A percentile compares a stretch with the other conserved stretches of the same genome.
phyloP scores from a whole-genome alignment of 140 eudicot genomes.

The Anethum foeniculum region DNA sequence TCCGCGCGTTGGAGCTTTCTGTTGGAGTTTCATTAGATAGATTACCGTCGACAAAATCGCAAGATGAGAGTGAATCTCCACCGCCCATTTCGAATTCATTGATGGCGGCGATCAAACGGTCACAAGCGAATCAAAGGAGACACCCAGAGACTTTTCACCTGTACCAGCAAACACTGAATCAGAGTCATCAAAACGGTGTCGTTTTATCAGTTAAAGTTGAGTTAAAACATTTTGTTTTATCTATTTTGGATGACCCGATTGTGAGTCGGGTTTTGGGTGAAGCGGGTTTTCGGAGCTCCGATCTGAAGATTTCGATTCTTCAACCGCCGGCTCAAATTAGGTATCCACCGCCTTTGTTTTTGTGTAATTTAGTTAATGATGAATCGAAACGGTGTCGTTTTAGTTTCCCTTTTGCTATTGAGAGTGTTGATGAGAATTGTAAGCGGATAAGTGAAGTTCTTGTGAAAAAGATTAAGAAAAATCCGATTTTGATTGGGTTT shows the following conservation, averaged over 20 bases:
- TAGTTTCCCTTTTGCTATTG: slow-evolving; percentile 49
- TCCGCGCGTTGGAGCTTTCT: slow-evolving; percentile 83
- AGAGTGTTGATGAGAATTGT: slow-evolving; percentile 30
- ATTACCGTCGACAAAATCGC: slow-evolving; percentile 38
- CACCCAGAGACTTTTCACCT: slow-evolving; percentile 83
- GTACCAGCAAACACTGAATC: slow-evolving; percentile 41
- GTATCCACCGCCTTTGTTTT: slow-evolving; percentile 52
- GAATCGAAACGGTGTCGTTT: slow-evolving; percentile 25
- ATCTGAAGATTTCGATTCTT: slow-evolving; percentile 56
- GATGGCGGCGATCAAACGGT: slow-evolving; percentile 91
- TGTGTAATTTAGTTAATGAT: slow-evolving; percentile 38
- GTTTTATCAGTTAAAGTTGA: slow-evolving; percentile 62
- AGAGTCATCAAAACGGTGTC: slow-evolving; percentile 15
- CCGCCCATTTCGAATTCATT: slow-evolving; percentile 84
- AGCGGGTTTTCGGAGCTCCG: slow-evolving; percentile 81
- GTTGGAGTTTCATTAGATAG: slow-evolving; percentile 81
- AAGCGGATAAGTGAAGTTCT: slow-evolving; percentile 55
- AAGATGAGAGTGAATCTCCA: slow-evolving; percentile 35
- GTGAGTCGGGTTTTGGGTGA: slow-evolving; percentile 90
- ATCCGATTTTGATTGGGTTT: slow-evolving; percentile 64
- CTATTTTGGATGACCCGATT: slow-evolving; percentile 88
- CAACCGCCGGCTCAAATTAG: slow-evolving; percentile 46
- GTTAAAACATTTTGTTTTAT: slow-evolving; percentile 56
- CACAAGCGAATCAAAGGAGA: slow-evolving; percentile 80
- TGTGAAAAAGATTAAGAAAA: slow-evolving; percentile 28